Evolutionary conservation across 768 basidiomycete species (phyloP).

Genomic region (Russula brevipes): DNA sequence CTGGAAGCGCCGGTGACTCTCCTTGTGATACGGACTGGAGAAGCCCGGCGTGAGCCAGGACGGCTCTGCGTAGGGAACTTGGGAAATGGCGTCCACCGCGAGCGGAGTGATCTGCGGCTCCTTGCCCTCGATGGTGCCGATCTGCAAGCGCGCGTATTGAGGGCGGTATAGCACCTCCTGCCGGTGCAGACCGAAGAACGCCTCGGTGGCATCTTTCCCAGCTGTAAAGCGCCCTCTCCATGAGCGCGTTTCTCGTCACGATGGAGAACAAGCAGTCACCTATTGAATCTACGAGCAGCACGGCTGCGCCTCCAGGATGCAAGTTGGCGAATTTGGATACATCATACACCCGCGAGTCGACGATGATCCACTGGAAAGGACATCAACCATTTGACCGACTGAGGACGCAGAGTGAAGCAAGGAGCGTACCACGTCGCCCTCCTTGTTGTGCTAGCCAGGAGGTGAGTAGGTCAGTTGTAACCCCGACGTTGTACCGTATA

Average conservation of each 20-base stretch:
- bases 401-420: background rate
- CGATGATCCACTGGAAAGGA: conserved; percentile 61
- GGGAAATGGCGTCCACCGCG: conserved; percentile 58
- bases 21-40: conserved; percentile 72
- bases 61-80: conserved; percentile 82
- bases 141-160: conserved; percentile 64
- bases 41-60: conserved; percentile 70
- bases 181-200: conserved; percentile 83
- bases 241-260: background rate
- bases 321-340: conserved; percentile 74
- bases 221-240: conserved; percentile 35
- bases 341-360: conserved; percentile 79
- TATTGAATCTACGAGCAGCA: conserved; percentile 59
- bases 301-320: conserved; percentile 82
- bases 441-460: conserved; percentile 71
- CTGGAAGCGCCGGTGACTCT: conserved; percentile 70
- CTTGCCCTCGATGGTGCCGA: conserved; percentile 57
- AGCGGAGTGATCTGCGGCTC: conserved; percentile 50
- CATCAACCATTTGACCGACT: background rate
- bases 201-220: conserved; percentile 69
- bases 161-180: conserved; percentile 73
- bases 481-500: background rate
- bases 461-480: background rate
- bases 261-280: conserved; percentile 36
- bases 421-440: conserved; percentile 66